Conservation (phyloP, 345 rosid genomes). For the Heritiera fomes region DNA sequence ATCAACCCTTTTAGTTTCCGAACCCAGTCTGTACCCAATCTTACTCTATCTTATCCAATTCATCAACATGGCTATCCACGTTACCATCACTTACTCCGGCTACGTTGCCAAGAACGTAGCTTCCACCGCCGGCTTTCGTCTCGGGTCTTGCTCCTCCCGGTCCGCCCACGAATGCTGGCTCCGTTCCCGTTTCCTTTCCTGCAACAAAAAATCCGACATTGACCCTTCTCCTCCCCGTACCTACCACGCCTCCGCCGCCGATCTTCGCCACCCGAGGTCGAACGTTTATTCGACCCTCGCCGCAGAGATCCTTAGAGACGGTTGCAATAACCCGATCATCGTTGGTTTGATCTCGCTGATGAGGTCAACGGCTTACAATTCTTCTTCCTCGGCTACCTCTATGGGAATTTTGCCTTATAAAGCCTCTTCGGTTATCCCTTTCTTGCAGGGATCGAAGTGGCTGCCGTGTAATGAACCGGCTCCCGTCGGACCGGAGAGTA, state of each 20-base stretch:
- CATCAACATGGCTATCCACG: slow-evolving; percentile 69
- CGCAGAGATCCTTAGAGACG: slow-evolving; percentile 45
- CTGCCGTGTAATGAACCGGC: slow-evolving; percentile 59
- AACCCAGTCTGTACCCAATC: slow-evolving; percentile 46
- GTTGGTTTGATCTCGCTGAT: slow-evolving; percentile 55
- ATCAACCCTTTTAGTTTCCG: slow-evolving; percentile 35
- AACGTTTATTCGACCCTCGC: slow-evolving; percentile 50
- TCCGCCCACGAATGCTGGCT: slow-evolving; percentile 53
- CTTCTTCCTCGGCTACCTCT: slow-evolving; percentile 27
- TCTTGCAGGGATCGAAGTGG: slow-evolving; percentile 76
- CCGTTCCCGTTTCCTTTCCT: slow-evolving; percentile 47
- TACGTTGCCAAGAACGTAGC: slow-evolving; percentile 62
- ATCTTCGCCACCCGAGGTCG: slow-evolving; percentile 21
- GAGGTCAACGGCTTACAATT: slow-evolving; percentile 47
- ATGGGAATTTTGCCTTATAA: slow-evolving; percentile 55
- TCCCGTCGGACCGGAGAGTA: slow-evolving; percentile 30
- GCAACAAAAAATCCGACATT: slow-evolving; percentile 41
- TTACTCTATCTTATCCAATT: slow-evolving; percentile 40
- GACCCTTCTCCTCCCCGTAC: slow-evolving; percentile 33
- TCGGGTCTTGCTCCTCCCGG: slow-evolving; percentile 46
- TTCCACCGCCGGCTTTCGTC: slow-evolving; percentile 51
- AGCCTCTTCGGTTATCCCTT: slow-evolving; percentile 62
- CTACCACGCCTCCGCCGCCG: slow-evolving; percentile 11
- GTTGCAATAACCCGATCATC: slow-evolving; percentile 43
- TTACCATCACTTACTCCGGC: slow-evolving; percentile 63